Evolutionary conservation across 2,329 filamentous ascomycete species (phyloP), one percentile per base, ranked within the genome.

Genomic region (Albophoma yamanashiensis): DNA sequence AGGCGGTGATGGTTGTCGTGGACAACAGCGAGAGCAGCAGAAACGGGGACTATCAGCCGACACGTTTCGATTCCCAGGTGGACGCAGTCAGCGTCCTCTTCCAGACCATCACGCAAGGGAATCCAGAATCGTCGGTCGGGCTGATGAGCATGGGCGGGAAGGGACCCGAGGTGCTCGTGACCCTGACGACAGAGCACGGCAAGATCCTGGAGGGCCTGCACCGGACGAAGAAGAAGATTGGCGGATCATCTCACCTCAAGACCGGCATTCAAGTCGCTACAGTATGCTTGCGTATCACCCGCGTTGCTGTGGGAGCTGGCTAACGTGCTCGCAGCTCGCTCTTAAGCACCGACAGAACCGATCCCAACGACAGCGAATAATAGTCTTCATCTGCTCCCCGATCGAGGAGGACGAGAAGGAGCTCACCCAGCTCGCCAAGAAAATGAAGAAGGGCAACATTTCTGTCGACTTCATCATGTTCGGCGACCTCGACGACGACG

Each of bases 1-100:
- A 99, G 87, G 95, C 94, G 79, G 95, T 96, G 64, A 97, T 99
- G 92, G 91, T 99, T 76, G 88, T 97, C 83, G 91, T 97, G 71
- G 94, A 99, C 84, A 99, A 97, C 83, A 97, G 92, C 81, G 94
- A 99, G 81, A 92, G 89, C 79, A 96, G 91, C 81, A 87, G 94
- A 74, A 99, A 99, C 78, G 94, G 95, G 73, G 94, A 99, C 75
- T 83, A 82, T 75, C 89, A 90, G 71, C 93, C 94, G 61, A 95
- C 92, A 67, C 87, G 94, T 76, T 99, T 92, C 82, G 92, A 97
- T 78, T 92, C 94, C 68, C 94, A 99, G 82, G 84, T 91, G 68
- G 94, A 99, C 76, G 92, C 93, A 60, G 91, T 96, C 70, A 94
- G 90, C 76, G 87, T 97, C 70, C 88, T 97, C 70, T 97, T 97